Evolutionary conservation across 1,139 yeast species (phyloP).

Genomic region (Insectozyma bohioensis): DNA sequence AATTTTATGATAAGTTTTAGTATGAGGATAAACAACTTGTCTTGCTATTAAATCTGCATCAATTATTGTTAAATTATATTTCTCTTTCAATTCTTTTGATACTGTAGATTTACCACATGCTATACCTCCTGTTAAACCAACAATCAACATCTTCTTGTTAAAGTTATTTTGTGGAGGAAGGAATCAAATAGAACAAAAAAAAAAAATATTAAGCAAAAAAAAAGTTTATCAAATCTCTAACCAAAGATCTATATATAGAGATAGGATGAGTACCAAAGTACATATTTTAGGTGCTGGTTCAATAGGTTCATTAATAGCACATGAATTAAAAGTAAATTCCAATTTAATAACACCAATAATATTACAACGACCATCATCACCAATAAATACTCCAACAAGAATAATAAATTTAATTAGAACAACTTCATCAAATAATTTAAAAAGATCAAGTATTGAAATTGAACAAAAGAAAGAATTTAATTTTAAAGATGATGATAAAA

Average conservation of each 20-base stretch:
- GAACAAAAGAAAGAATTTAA: constrained; percentile 1
- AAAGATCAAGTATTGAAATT: not conserved
- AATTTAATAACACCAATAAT: constrained; percentile 5
- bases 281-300: constrained; percentile 48
- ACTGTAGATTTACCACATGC: constrained; percentile 96
- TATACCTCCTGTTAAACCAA: constrained; percentile 96
- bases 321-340: constrained; percentile 37
- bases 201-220: constrained; percentile 1
- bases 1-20: constrained; percentile 65
- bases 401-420: constrained; percentile 24
- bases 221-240: not conserved
- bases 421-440: not conserved
- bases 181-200: constrained; percentile 1
- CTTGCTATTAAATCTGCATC: constrained; percentile 93
- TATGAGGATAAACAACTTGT: constrained; percentile 81
- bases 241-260: not conserved
- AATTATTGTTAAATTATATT: constrained; percentile 58
- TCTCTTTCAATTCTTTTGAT: constrained; percentile 53
- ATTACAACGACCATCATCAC: constrained; percentile 5
- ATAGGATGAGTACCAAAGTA: constrained; percentile 11
- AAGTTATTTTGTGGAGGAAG: constrained; percentile 2
- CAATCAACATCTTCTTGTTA: constrained; percentile 90
- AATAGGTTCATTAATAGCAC: constrained; percentile 39
- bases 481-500: constrained; percentile 16
- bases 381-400: not conserved